Evolutionary conservation across 345 rosid species (phyloP).

Genomic region (Nasturtium officinale): DNA sequence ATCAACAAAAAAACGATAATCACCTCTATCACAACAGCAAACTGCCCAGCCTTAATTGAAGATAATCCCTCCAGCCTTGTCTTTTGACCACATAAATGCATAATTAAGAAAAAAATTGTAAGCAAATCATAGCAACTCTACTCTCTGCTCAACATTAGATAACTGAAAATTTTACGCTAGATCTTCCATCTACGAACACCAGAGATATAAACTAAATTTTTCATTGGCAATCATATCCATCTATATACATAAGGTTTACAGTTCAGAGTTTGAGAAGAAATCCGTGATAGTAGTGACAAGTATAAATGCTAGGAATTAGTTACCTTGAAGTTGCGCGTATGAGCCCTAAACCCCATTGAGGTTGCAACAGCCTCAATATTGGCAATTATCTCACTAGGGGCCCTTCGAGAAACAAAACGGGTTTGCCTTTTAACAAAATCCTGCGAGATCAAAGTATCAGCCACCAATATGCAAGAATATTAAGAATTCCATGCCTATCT

Average conservation of each 20-base stretch:
- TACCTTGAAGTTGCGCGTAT: conserved; percentile 82
- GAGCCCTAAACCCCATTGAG: conserved; percentile 65
- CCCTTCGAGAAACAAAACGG: conserved; percentile 75
- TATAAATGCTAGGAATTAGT: conserved; percentile 17
- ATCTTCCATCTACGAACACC: neutral
- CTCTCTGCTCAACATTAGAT: neutral
- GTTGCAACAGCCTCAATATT: conserved; percentile 69
- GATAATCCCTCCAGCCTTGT: conserved; percentile 74
- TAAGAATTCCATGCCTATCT: conserved; percentile 2
- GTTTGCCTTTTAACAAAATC: conserved; percentile 83
- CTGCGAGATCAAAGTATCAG: conserved; percentile 44
- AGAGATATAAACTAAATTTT: conserved; percentile 12
- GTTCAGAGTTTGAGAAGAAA: neutral
- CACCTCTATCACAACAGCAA: conserved; percentile 86
- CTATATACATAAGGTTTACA: neutral
- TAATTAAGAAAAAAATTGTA: neutral
- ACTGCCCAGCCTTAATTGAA: conserved; percentile 56
- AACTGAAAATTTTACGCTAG: neutral
- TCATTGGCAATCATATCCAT: conserved; percentile 5
- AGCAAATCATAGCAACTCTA: conserved; percentile 11
- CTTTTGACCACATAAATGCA: conserved; percentile 41
- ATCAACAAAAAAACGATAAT: conserved; percentile 1
- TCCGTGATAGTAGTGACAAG: neutral
- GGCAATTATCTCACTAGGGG: conserved; percentile 69
- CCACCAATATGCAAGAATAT: neutral